Base-by-base conservation (phyloP, 345 rosid species). In the Gossypium anomalum region DNA sequence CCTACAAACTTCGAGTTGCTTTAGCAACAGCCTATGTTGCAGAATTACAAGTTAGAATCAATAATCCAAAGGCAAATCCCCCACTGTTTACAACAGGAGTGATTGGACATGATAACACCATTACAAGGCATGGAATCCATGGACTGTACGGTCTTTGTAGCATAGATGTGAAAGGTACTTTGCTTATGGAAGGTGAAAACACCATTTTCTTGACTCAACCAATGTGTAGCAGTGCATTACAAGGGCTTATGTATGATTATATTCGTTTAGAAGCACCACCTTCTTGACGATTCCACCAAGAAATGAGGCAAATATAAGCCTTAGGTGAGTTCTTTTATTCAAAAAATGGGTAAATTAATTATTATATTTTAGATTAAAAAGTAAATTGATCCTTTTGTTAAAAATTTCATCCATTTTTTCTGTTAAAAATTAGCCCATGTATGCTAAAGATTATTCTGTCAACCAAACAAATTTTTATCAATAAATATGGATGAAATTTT, bases 41-140 rank as follows among this genome's bases (percentile, higher is more conserved):
- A 19, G 87, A 86, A 78, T 38, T 90, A 29, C 87, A 88, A 73
- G 85, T 88, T 43, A 76, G 84, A 16, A 48, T 84, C 38, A 86
- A 89, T 34, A 75, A 79, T 48, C 41, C 71, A 1, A 76, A 61
- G 13, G 70, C 75, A 41, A 66, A 70, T 43, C 81, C 84, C 41
- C 86, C 91, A 2, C 15, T 83, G 16, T 90, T 85, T 71, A 75
- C 95, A 15, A 89, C 83, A 1, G 89, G 89, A 20, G 70, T 78
- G 60, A 89, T 87, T 23, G 95, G 93, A 9, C 80, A 87, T 20
- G 95, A 90, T 72, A 90, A 90, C 66, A 57, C 95, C 44, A 85
- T 90, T 7, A 77, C 88, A 6, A 81, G 95, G 64, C 93, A 90
- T 57, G 95, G 95, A 74, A 86, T 86, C 51, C 92, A 88, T 60